Conservation (phyloP, 2,329 filamentous ascomycete genomes). For the Penicillium sp. region DNA sequence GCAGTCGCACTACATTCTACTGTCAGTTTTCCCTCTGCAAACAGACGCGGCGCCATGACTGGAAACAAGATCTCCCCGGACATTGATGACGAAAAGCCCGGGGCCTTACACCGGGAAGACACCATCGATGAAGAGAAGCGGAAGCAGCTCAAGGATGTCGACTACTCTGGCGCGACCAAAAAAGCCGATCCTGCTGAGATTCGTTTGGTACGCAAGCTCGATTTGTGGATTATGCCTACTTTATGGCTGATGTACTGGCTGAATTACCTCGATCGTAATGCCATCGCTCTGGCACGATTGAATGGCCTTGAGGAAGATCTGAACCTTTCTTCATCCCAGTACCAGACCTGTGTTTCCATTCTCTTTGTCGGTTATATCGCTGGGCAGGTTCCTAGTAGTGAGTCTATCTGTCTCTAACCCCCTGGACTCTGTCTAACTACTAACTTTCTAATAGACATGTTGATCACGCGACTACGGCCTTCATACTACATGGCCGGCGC, state of each 20-base stretch:
- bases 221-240: slow-evolving; percentile 41
- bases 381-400: slow-evolving; percentile 21
- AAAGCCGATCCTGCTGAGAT: slow-evolving; percentile 45
- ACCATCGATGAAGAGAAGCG: slow-evolving; percentile 15
- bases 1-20: slow-evolving; percentile 3
- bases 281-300: slow-evolving; percentile 33
- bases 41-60: slow-evolving; percentile 4
- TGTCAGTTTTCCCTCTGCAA: slow-evolving; percentile 1
- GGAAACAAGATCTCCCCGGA: slow-evolving; percentile 6
- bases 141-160: slow-evolving; percentile 20
- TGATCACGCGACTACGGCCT: slow-evolving; percentile 41
- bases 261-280: slow-evolving; percentile 34
- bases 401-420: slow-evolving; percentile 4
- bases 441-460: slow-evolving; percentile 22
- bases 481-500: slow-evolving; percentile 46
- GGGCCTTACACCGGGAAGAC: slow-evolving; percentile 14
- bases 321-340: slow-evolving; percentile 28
- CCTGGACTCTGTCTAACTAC: not conserved
- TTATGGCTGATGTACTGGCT: slow-evolving; percentile 42
- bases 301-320: slow-evolving; percentile 31
- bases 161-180: slow-evolving; percentile 43
- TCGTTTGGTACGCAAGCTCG: slow-evolving; percentile 40
- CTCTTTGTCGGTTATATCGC: slow-evolving; percentile 27
- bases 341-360: slow-evolving; percentile 32
- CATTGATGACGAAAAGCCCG: slow-evolving; percentile 11